phyloP scores from a whole-genome alignment of 1,284 basidiomycete genomes.

The Xerocomus amazonicus region DNA sequence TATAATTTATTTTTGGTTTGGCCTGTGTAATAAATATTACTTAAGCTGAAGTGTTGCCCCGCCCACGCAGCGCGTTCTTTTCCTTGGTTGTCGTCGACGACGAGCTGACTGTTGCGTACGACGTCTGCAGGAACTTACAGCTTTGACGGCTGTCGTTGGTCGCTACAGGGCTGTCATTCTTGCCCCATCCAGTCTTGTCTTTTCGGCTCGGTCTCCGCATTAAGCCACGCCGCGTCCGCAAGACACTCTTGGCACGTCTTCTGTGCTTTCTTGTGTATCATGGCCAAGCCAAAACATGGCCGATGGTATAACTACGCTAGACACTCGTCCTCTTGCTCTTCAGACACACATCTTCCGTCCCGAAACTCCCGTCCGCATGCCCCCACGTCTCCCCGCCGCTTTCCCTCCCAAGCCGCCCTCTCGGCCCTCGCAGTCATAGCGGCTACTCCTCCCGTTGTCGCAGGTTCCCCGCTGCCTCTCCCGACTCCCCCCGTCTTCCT shows the following conservation, averaged over 20 bases:
- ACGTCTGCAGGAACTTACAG: not conserved
- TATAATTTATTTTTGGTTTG: too few species aligned
- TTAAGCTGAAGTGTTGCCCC: slow-evolving; percentile 22
- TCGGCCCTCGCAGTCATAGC: slow-evolving; percentile 54
- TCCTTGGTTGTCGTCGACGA: slow-evolving; percentile 7
- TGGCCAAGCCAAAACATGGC: slow-evolving; percentile 37
- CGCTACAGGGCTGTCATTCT: not conserved
- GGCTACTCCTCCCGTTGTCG: slow-evolving; percentile 40
- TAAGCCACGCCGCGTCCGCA: slow-evolving; percentile 33
- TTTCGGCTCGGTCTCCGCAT: slow-evolving; percentile 23
- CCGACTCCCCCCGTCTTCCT: slow-evolving; percentile 49
- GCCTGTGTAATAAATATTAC: slow-evolving; percentile 16
- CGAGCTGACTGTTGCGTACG: slow-evolving; percentile 4
- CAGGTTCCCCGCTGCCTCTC: slow-evolving; percentile 42
- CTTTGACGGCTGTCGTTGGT: not conserved
- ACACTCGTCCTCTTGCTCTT: not conserved
- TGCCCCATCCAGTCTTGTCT: not conserved
- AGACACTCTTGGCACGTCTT: slow-evolving; percentile 39
- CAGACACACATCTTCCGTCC: not conserved
- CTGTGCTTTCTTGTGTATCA: slow-evolving; percentile 22
- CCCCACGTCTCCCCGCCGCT: not conserved
- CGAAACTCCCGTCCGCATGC: slow-evolving; percentile 3
- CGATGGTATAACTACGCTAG: slow-evolving; percentile 3
- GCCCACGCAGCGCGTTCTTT: slow-evolving; percentile 9
- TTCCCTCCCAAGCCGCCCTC: slow-evolving; percentile 47